These are phyloP conservation scores for Lachnellula cervina DNA, from an alignment of 2,329 filamentous ascomycete genomes.

Conservation along the genomic window DNA sequence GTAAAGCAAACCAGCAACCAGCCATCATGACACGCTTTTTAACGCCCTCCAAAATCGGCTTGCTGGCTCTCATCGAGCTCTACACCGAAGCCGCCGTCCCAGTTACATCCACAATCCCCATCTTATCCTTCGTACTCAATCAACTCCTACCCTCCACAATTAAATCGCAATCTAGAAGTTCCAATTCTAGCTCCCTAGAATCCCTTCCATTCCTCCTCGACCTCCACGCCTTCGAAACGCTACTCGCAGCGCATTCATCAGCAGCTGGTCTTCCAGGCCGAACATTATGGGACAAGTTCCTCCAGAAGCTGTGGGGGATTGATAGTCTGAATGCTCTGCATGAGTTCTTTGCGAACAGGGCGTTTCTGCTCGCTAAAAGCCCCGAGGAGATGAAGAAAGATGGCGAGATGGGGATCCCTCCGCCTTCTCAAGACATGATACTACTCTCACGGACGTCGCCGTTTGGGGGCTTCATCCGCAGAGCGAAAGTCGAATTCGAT, in stretches of 20 bases:
- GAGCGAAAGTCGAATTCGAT: conserved; percentile 73
- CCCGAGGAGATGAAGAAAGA: conserved; percentile 56
- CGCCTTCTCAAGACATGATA: conserved; percentile 47
- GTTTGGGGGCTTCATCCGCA: conserved; percentile 73
- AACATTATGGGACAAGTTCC: conserved; percentile 81
- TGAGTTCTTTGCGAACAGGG: conserved; percentile 62
- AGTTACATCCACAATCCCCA: conserved; percentile 63
- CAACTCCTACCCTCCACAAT: conserved; percentile 54
- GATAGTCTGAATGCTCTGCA: conserved; percentile 79
- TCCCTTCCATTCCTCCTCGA: conserved; percentile 42
- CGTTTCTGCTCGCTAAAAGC: conserved; percentile 54
- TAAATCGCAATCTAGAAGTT: conserved; percentile 19
- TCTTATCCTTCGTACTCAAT: conserved; percentile 74
- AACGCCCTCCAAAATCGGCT: conserved; percentile 81
- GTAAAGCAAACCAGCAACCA: background rate
- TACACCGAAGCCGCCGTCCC: conserved; percentile 71
- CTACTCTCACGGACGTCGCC: conserved; percentile 69
- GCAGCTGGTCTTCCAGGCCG: conserved; percentile 62
- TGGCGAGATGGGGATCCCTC: conserved; percentile 47
- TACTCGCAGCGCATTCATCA: conserved; percentile 49
- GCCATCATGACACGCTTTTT: conserved; percentile 69
- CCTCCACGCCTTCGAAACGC: conserved; percentile 54
- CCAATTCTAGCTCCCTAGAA: background rate
- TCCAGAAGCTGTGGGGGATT: conserved; percentile 77
- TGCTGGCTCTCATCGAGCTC: conserved; percentile 74